Conservation (phyloP, 495 filamentous ascomycete genomes). For the Geopyxis carbonaria region DNA sequence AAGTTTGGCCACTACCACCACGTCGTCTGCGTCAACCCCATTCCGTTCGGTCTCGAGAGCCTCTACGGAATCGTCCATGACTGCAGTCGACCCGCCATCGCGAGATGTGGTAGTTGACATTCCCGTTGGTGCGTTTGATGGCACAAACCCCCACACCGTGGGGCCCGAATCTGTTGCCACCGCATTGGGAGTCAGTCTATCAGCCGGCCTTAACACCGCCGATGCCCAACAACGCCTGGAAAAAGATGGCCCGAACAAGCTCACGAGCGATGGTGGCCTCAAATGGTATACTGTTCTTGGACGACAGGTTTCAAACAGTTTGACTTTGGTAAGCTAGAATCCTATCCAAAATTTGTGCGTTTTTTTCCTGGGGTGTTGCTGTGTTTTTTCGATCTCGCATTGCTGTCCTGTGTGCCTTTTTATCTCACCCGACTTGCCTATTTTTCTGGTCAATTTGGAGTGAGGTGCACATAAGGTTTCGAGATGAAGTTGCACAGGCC, state of each 20-base stretch:
- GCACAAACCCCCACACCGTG: conserved; percentile 15
- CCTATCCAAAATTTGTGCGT: conserved; percentile 5
- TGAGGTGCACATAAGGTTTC: conserved; percentile 1
- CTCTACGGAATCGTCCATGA: conserved; percentile 17
- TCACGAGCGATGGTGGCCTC: conserved; percentile 35
- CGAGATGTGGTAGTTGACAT: conserved; percentile 10
- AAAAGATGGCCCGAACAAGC: conserved; percentile 35
- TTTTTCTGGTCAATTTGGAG: no score
- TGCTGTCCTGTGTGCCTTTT: conserved; percentile 5
- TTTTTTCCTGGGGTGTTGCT: conserved; percentile 9
- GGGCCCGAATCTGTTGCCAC: conserved; percentile 14
- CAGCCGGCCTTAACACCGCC: conserved; percentile 13
- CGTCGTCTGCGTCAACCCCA: conserved; percentile 15
- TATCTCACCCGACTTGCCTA: conserved; percentile 3
- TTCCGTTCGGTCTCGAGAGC: no score
- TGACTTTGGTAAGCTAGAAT: conserved; percentile 28
- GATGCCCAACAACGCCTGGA: conserved; percentile 25
- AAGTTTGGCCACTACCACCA: not conserved
- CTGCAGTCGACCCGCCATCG: conserved; percentile 14
- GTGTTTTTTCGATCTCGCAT: not conserved
- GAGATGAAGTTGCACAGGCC: no score
- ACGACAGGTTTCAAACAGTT: conserved; percentile 38
- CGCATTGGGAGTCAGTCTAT: conserved; percentile 14
- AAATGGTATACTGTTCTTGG: conserved; percentile 39
- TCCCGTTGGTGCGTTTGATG: conserved; percentile 13